Base-by-base conservation (phyloP, 2,329 filamentous ascomycete species). In the Fusarium vanettenii region DNA sequence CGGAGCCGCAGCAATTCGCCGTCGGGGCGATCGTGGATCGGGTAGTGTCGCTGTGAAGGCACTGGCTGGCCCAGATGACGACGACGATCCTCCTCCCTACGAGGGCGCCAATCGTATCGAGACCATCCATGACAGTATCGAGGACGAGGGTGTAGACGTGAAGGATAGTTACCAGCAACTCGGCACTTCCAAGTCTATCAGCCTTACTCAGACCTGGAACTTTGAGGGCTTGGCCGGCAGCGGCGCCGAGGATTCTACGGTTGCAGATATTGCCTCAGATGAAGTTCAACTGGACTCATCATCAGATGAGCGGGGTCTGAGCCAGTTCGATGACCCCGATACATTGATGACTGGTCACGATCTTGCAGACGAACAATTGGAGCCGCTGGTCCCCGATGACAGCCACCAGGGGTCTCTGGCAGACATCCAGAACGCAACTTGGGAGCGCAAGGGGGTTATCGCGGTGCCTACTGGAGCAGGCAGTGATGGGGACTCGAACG, bases 1-100 rank as follows among this genome's bases (percentile, higher is more conserved):
- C 89, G 91, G 87, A 94, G 92, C 87, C 89, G 93, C 84, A 94
- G 93, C 88, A 92, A 90, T 84, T 93, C 92, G 84, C 91, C 92
- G 81, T 88, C 88, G 81, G 85, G 89, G 83, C 88, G 89, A 84
- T 87, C 89, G 81, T 72, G 75, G 89, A 89, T 89, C 85, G 84
- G 86, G 81, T 83, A 86, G 79, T 75, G 81, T 80, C 74, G 80
- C 77, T 20, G 76, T 79, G 64, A 80, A 79, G 61, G 75, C 77
- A 56, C 73, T 77, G 22, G 60, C 75, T n/a, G 77, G 70, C 16
- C 62, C 68, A 5, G 79, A 79, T 7, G 80, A 79, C 20, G 79
- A 80, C 20, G 82, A 82, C 10, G 81, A 78, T 4, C 77, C 81
- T 6, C 83, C 83, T 3, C 66, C 81, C 2, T 85, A 85, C 67